Percentiles rank a stretch among this genome's conserved stretches.
Evolutionary conservation across 768 basidiomycete species (phyloP).

Genomic region (Suillus cothurnatus): DNA sequence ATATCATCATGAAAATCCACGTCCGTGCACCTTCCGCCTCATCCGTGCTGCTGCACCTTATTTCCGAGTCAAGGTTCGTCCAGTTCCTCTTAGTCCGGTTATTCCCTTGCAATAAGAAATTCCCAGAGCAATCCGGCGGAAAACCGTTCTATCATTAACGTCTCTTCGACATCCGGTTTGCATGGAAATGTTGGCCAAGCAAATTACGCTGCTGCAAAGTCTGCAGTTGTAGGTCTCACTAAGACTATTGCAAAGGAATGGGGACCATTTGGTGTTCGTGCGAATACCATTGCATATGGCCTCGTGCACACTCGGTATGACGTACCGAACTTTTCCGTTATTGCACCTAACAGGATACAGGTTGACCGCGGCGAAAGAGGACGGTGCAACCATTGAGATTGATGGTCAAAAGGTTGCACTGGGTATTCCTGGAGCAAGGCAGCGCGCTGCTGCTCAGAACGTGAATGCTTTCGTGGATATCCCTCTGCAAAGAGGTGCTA

Average conservation of each 20-base stretch:
- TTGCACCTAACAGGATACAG: conserved; percentile 33
- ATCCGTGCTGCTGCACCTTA: conserved; percentile 84
- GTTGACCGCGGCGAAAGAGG: conserved; percentile 79
- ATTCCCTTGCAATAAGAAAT: not conserved
- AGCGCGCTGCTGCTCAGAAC: conserved; percentile 37
- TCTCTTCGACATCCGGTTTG: conserved; percentile 80
- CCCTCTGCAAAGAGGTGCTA: conserved; percentile 70
- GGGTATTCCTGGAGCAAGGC: conserved; percentile 66
- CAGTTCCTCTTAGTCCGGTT: not conserved
- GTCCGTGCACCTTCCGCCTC: conserved; percentile 87
- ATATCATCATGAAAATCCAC: conserved; percentile 83
- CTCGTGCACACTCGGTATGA: conserved; percentile 72
- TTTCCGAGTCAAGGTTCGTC: conserved; percentile 70
- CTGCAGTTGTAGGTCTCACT: conserved; percentile 76
- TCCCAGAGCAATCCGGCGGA: conserved; percentile 54
- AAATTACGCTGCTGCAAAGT: conserved; percentile 81
- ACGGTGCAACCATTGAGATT: conserved; percentile 73
- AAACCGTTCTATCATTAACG: conserved; percentile 78
- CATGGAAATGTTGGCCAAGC: conserved; percentile 88
- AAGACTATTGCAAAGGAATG: conserved; percentile 90
- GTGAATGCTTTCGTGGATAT: conserved; percentile 48
- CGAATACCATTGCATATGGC: conserved; percentile 81
- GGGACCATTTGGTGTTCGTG: conserved; percentile 81
- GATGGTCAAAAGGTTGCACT: conserved; percentile 83
- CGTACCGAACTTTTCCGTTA: not conserved